Base-by-base conservation (phyloP, 1,139 yeast genomes). In the Scheffersomyces illinoinensis region DNA sequence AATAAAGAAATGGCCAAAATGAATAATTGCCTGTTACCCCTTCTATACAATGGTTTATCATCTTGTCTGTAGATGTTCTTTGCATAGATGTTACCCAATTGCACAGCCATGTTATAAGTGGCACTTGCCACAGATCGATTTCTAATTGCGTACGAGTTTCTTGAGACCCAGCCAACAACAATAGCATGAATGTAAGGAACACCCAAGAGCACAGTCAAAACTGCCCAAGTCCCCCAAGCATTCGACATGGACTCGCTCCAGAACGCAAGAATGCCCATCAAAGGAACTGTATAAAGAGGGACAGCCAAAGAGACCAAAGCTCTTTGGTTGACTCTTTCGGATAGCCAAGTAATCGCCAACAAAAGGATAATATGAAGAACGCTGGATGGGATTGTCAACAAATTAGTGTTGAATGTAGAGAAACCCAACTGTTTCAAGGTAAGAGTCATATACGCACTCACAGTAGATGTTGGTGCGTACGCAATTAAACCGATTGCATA, bases 211-310 rank as follows among this genome's bases (percentile, higher is more conserved):
- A 66, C 59, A 3, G 68, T 66, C 43, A 66, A 58, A 6, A 66
- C 49, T 0, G 66, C 70, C 55, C 59, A 68, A 0, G 70, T 67
- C 1, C 69, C 69, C 70, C 70, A 68, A 21, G 62, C 57, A 49
- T 67, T 62, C 47, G 59, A 58, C 50, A 63, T 67, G 2, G 70
- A 58, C 2, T 59, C 59, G 1, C 64, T 61, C 71, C 71, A 68
- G 52, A 39, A 66, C 23, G 70, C 49, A 39, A 68, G 59, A 0
- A 69, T 65, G 26, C 63, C 17, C 53, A 64, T 51, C 33, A 64
- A 58, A 10, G 60, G 33, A 4, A 58, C 26, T 3, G 58, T 52
- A 67, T 67, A 65, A 1, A 60, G 7, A 0, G 68, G 67, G 21
- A 61, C 59, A 7, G 48, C 39, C 4, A 62, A 57, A 18, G 65